A percentile compares a stretch with the other conserved stretches of the same genome.
phyloP scores from a whole-genome alignment of 345 rosid genomes.

The Camelina hispida region DNA sequence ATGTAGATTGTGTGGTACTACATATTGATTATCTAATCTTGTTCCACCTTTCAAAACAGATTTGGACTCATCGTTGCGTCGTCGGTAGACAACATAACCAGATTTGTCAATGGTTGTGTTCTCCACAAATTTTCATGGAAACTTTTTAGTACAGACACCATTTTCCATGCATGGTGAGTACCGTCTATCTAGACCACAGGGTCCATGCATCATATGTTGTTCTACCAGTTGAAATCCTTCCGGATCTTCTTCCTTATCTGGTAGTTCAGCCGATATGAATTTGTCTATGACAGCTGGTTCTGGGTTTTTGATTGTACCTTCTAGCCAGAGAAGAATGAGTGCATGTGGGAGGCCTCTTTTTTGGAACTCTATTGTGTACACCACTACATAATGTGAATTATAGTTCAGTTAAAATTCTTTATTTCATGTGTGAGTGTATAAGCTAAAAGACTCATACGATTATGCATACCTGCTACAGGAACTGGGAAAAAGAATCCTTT shows the following conservation, averaged over 20 bases:
- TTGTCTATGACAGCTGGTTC: no score
- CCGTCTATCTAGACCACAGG: background rate
- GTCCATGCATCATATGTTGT: slow-evolving; percentile 17
- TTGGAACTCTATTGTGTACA: background rate
- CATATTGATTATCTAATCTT: background rate
- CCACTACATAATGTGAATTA: background rate
- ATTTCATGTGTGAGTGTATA: no score
- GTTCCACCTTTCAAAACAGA: background rate
- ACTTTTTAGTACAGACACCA: background rate
- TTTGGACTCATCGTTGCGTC: background rate
- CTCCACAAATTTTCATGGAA: background rate
- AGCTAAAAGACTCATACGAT: no score
- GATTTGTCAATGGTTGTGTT: background rate
- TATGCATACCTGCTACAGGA: no score
- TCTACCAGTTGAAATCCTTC: background rate
- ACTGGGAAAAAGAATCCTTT: no score
- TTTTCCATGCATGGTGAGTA: background rate
- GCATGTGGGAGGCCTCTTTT: background rate
- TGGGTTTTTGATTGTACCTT: no score
- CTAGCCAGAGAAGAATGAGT: background rate
- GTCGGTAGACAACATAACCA: background rate
- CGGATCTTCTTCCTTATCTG: background rate
- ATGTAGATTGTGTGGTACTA: background rate
- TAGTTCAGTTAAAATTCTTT: no score
- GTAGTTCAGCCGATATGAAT: background rate